Conservation (phyloP, 805 yeast species). For the Pichia manshurica region DNA sequence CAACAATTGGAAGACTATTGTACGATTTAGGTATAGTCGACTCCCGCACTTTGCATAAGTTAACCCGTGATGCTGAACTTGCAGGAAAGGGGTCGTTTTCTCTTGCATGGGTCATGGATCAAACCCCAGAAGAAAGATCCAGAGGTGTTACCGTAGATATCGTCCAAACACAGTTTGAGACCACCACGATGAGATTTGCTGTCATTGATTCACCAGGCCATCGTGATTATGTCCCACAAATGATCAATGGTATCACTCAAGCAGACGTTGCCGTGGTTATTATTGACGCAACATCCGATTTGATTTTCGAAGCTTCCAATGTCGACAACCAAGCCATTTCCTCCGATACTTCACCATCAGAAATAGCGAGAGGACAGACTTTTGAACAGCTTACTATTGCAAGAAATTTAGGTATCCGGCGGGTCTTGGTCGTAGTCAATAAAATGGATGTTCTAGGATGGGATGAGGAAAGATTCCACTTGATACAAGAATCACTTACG, state of each 20-base stretch:
- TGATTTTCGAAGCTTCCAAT: conserved; percentile 43
- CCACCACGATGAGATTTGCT: conserved; percentile 48
- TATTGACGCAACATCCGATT: conserved; percentile 57
- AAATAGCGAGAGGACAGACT: conserved; percentile 59
- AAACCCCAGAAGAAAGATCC: conserved; percentile 65
- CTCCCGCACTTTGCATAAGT: conserved; percentile 54
- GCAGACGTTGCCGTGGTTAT: conserved; percentile 73
- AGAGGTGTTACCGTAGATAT: conserved; percentile 80
- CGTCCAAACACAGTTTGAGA: conserved; percentile 62
- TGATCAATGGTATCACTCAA: conserved; percentile 78
- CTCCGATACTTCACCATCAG: conserved; percentile 1
- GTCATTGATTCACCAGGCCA: conserved; percentile 87
- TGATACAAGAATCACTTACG: conserved; percentile 43
- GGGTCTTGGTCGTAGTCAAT: conserved; percentile 58
- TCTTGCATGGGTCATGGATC: conserved; percentile 82
- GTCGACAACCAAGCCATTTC: conserved; percentile 37
- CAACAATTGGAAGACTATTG: conserved; percentile 67
- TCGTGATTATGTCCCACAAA: conserved; percentile 74
- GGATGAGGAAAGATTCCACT: conserved; percentile 46
- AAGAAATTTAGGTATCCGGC: conserved; percentile 57
- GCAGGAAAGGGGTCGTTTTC: conserved; percentile 77
- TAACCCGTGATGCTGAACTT: conserved; percentile 57
- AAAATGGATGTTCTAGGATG: conserved; percentile 63
- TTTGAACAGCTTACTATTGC: conserved; percentile 72
- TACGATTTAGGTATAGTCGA: conserved; percentile 65